phyloP scores from a whole-genome alignment of 2,329 filamentous ascomycete genomes.

The Aspergillus thermomutatus region DNA sequence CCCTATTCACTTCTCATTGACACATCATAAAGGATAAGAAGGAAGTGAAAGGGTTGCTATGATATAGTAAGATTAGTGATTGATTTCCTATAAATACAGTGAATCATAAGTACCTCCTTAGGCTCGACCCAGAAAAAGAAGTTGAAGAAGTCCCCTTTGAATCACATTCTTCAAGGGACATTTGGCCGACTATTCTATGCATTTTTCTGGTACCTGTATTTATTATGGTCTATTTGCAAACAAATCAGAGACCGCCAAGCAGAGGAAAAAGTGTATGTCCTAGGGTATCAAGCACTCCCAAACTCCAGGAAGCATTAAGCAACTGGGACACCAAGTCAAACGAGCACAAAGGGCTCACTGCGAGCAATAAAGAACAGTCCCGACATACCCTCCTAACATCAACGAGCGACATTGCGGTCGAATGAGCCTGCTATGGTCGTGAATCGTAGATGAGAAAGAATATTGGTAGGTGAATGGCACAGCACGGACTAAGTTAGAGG shows the following conservation, averaged over 20 bases:
- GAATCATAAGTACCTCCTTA: neutral
- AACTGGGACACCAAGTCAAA: slow-evolving; percentile 2
- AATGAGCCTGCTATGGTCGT: neutral
- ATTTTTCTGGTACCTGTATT: neutral
- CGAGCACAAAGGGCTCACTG: slow-evolving; percentile 6
- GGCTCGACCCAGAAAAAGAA: neutral
- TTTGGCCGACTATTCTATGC: neutral
- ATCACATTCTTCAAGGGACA: neutral
- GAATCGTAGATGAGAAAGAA: neutral
- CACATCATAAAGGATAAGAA: neutral
- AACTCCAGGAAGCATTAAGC: slow-evolving; percentile 19
- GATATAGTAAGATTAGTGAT: neutral
- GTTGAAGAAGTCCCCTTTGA: neutral
- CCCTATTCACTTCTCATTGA: neutral
- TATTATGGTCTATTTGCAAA: slow-evolving; percentile 12
- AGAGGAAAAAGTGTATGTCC: slow-evolving; percentile 15
- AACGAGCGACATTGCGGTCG: neutral
- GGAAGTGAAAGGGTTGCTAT: slow-evolving; percentile 1
- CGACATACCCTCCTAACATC: neutral
- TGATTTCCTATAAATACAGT: neutral
- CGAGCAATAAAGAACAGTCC: slow-evolving; percentile 2
- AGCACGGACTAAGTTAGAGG: neutral
- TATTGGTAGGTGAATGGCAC: neutral
- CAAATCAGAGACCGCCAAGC: slow-evolving; percentile 6
- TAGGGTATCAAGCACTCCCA: slow-evolving; percentile 24